Evolutionary conservation across 2,329 filamentous ascomycete genomes (phyloP), one percentile per base, ranked within the genome.

Genomic region (Daldinia sp.): DNA sequence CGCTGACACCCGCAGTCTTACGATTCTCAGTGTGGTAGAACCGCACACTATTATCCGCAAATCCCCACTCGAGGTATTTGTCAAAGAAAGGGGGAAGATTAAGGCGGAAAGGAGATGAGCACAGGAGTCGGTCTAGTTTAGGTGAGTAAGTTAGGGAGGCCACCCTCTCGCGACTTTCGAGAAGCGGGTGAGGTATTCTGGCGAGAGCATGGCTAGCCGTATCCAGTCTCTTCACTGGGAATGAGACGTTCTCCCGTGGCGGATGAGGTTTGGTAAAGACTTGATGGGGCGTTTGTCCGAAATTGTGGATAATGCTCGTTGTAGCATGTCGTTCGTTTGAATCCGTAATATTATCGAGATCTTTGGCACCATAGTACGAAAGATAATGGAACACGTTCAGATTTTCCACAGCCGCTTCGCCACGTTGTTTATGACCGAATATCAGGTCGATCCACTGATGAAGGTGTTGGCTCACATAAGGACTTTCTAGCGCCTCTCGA

Each of bases 301-400:
- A 99, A 74, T 98, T 98, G 80, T 99, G 95, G 74, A 99, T 98
- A 73, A 98, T 97, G 37, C 93, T 93, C 60, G 97, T 98, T 0
- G 94, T 95, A 4, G 95, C 93, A 6, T 94, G 85, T 48, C 94
- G 88, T 79, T 98, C 94, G 63, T 95, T 89, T 0, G 93, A 92
- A 77, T 98, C 95, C 6, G 91, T 89, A 67, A 99, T 98, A 59
- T 90, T 90, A 78, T 99, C 96, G 4, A 99, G 83, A 78, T 99
- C 93, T 71, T 93, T 97, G 2, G 95, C 94, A 6, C 96, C 97
- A 68, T 94, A 92, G 77, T 99, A 99, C 0, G 95, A 98, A 20
- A 98, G 86, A 78, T 97, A 93, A 72, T 98, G 95, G 81, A 98
- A 99, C 23, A 99, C 94, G 75, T 99, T 99, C 44, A 95, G 89